Conservation (phyloP, 2,329 filamentous ascomycete genomes). For the Aureobasidium sp. region DNA sequence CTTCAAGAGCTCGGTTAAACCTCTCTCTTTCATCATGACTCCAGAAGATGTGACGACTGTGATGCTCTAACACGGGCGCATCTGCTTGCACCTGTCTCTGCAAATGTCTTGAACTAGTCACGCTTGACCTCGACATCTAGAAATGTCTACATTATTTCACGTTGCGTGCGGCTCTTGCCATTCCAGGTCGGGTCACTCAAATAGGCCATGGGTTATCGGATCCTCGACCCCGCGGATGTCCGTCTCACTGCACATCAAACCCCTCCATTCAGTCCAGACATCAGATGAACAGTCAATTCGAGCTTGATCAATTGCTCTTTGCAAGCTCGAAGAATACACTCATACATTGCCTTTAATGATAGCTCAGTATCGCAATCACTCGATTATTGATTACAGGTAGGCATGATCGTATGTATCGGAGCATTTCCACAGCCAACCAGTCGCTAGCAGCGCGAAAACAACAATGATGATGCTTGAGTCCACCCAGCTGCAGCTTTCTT, state of each 20-base stretch:
- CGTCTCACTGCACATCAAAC: background rate
- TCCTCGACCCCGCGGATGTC: background rate
- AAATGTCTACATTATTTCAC: background rate
- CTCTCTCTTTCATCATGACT: constrained; percentile 1
- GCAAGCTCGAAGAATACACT: background rate
- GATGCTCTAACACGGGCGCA: background rate
- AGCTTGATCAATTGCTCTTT: too few species aligned
- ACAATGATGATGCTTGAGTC: background rate
- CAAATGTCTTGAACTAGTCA: background rate
- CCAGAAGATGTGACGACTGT: background rate
- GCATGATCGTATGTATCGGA: constrained; percentile 1
- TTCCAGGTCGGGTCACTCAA: background rate
- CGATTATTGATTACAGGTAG: background rate
- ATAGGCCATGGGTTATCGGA: background rate
- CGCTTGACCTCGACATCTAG: background rate
- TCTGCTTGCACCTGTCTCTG: background rate
- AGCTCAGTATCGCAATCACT: background rate
- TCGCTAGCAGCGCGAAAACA: background rate
- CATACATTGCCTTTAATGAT: background rate
- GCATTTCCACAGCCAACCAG: background rate
- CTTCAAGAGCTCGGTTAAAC: background rate
- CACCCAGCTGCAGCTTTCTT: background rate
- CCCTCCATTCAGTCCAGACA: background rate
- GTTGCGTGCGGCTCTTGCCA: background rate
- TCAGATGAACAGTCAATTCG: background rate